These are phyloP conservation scores for Verticillium isaacii DNA, from an alignment of 2,329 filamentous ascomycete species.

Conservation along the genomic window DNA sequence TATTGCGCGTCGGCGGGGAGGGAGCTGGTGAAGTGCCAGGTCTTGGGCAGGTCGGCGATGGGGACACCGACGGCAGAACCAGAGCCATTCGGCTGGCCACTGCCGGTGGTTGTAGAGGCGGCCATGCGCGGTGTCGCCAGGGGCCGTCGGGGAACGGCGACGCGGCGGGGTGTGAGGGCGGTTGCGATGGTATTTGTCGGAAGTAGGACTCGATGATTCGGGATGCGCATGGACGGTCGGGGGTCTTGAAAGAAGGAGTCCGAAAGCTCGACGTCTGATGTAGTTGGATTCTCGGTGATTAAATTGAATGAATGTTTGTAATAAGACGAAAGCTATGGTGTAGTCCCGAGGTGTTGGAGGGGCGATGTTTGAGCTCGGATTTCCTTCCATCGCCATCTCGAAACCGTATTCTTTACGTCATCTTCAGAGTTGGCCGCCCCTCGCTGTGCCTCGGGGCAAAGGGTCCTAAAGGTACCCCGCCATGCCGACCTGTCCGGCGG, in stretches of 20 bases:
- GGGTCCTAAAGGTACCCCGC: not conserved
- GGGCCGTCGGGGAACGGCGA: not conserved
- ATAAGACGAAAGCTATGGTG: not conserved
- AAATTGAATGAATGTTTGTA: too few species aligned
- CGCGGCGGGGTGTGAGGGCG: not conserved
- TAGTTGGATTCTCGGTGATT: too few species aligned
- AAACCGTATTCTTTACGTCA: not conserved
- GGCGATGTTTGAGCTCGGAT: not conserved
- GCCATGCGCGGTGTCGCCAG: not conserved
- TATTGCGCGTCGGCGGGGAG: conserved; percentile 74
- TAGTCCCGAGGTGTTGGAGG: not conserved
- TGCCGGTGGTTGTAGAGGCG: not conserved
- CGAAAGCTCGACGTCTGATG: too few species aligned
- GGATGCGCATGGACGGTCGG: not conserved
- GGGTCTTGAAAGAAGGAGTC: not conserved
- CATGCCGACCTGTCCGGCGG: not conserved
- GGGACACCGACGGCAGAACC: conserved; percentile 19
- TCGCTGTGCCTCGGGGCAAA: not conserved
- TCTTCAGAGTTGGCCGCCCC: not conserved
- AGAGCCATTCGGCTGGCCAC: not conserved
- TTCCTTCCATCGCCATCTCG: not conserved
- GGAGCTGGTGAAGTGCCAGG: conserved; percentile 59
- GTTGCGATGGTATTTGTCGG: not conserved
- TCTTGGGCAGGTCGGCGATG: conserved; percentile 56
- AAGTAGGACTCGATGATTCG: not conserved